Evolutionary conservation across 306 rosid genomes (phyloP), one percentile per base, ranked within the genome.

Genomic region (Prunus mira): DNA sequence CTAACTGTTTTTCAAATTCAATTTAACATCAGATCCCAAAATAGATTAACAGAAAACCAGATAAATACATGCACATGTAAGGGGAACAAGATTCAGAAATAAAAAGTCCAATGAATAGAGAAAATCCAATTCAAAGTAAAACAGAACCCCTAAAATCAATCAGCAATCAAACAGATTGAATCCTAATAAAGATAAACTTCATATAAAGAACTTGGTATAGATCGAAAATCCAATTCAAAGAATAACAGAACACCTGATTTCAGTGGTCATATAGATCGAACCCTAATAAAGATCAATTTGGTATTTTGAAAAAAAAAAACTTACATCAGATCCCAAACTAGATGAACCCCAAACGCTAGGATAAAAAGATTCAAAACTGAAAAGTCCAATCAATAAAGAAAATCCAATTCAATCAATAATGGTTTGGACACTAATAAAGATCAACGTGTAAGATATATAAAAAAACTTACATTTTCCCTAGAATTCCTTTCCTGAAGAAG

Each of bases 401-500:
- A 51, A 30, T 20, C 65, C 17, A 45, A 77, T 56, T 77, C 51
- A n/a, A 32, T 18, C 34, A 3, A 46, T 32, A 32, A 64, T 13
- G 9, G 25, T 18, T 34, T n/a, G 43, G 61, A 24, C 60, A n/a
- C 43, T 1, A 13, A 19, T 12, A 56, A 45, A 17, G 24, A 43
- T 34, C 41, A 14, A 9, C 19, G 61, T 20, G 13, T 18, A 18
- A 34, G 20, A 65, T 22, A 4, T 19, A 9, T n/a, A 4, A 49
- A 14, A 4, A 49, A 30, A 12, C 71, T 58, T 50, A 84, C 87
- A 22, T 84, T 84, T 52, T 84, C 83, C 45, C 57, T 41, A 9
- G 85, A 74, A 65, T 61, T 74, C 75, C 22, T 84, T 75, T 75
- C 50, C 64, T 65, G 88, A 13, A 81, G 73, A 65, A 51, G 72